Evolutionary conservation across 2,329 filamentous ascomycete genomes (phyloP).

Genomic region (Xylaria arbuscula): DNA sequence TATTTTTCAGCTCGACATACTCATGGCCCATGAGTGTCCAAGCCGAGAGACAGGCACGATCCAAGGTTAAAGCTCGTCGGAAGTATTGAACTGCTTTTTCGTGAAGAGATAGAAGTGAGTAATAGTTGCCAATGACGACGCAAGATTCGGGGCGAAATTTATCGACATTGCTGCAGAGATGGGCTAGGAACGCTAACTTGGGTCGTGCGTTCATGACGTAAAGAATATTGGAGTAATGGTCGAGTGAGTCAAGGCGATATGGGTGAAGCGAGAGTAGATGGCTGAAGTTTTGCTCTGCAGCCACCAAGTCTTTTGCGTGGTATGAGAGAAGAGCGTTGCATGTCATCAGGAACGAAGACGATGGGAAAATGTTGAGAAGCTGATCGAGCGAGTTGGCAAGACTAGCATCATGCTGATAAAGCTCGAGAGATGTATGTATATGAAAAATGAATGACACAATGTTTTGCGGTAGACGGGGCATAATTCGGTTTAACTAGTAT

Average conservation of each 20-base stretch:
- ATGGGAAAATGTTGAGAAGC: slow-evolving; percentile 85
- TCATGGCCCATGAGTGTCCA: slow-evolving; percentile 99
- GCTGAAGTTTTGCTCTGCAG: slow-evolving; percentile 75
- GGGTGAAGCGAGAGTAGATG: slow-evolving; percentile 81
- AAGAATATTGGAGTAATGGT: slow-evolving; percentile 97
- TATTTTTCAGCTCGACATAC: slow-evolving; percentile 98
- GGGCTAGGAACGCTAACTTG: slow-evolving; percentile 91
- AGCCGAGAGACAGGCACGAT: slow-evolving; percentile 89
- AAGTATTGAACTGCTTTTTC: slow-evolving; percentile 99
- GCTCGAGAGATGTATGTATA: slow-evolving; percentile 87
- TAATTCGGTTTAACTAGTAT: slow-evolving; percentile 74
- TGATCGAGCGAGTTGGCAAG: slow-evolving; percentile 81
- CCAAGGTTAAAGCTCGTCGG: slow-evolving; percentile 87
- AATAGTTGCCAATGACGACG: slow-evolving; percentile 97
- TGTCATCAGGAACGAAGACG: slow-evolving; percentile 88
- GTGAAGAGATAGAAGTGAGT: slow-evolving; percentile 91
- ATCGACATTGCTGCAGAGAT: slow-evolving; percentile 89
- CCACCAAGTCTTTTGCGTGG: slow-evolving; percentile 84
- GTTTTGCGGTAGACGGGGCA: slow-evolving; percentile 82
- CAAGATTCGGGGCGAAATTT: slow-evolving; percentile 97
- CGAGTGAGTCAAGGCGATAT: slow-evolving; percentile 84
- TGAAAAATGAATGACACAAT: slow-evolving; percentile 96
- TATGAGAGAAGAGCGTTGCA: slow-evolving; percentile 90
- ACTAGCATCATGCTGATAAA: slow-evolving; percentile 84
- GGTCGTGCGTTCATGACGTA: slow-evolving; percentile 91